These are phyloP conservation scores for Cladorrhinum sp. DNA, from an alignment of 2,329 filamentous ascomycete genomes.

Conservation along the genomic window DNA sequence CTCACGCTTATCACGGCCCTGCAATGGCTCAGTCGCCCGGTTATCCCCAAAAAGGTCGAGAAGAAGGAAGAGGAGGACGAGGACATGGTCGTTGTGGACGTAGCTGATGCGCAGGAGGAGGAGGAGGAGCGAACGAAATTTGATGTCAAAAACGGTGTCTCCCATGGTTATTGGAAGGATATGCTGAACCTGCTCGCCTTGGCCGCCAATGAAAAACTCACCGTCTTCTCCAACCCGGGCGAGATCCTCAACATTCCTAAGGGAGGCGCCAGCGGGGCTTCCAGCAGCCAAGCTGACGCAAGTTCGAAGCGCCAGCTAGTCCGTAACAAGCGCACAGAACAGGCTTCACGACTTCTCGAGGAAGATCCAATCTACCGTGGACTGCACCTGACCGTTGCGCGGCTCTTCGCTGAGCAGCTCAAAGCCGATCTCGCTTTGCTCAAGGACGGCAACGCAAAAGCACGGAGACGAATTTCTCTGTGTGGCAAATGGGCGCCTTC, in stretches of 20 bases:
- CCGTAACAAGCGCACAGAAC: conserved; percentile 32
- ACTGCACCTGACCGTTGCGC: conserved; percentile 51
- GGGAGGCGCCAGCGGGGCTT: conserved; percentile 21
- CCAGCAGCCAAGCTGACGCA: conserved; percentile 23
- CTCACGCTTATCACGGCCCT: conserved; percentile 52
- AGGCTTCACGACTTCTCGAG: conserved; percentile 18
- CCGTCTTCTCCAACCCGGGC: conserved; percentile 38
- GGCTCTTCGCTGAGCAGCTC: conserved; percentile 56
- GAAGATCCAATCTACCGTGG: conserved; percentile 46
- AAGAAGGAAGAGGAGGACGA: conserved; percentile 34
- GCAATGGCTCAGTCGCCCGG: conserved; percentile 51
- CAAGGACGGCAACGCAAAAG: conserved; percentile 35
- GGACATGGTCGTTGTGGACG: conserved; percentile 34
- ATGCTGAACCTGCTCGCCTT: conserved; percentile 55
- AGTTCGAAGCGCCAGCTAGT: conserved; percentile 14
- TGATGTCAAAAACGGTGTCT: conserved; percentile 46
- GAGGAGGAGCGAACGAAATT: conserved; percentile 37
- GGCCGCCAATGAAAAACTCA: conserved; percentile 46
- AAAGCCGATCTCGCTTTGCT: conserved; percentile 44
- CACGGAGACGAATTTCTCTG: conserved; percentile 48
- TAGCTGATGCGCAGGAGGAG: conserved; percentile 28
- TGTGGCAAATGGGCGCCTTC: conserved; percentile 61
- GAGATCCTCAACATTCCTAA: conserved; percentile 40
- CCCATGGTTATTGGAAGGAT: conserved; percentile 63
- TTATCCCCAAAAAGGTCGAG: conserved; percentile 52